Evolutionary conservation across 768 basidiomycete genomes (phyloP), one percentile per base, ranked within the genome.

Genomic region (Pleurotus cornucopiae): DNA sequence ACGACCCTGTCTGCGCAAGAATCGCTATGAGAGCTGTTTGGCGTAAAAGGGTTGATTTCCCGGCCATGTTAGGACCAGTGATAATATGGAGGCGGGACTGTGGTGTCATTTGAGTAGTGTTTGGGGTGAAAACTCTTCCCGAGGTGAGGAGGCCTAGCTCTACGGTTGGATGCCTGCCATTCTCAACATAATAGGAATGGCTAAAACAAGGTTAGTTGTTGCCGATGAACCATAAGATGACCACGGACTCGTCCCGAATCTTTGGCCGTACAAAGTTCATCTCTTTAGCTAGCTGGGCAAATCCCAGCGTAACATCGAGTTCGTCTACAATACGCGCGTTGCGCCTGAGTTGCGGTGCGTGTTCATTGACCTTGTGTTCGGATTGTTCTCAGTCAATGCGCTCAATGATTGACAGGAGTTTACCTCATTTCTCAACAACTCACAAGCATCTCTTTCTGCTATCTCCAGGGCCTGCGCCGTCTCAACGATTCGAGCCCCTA

Each of bases 21-120:
- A 98, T 88, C 5, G 87, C 76, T 57, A 97, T 88, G 30, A 98
- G 76, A 13, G 96, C 96, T 0, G 85, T 91, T 67, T 97, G 95
- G 25, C 96, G 88, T 37, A 99, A 79, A 21, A 92, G 77, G 0
- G 96, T 98, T 2, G 93, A 95, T 70, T 99, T 99, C 53, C 91
- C 91, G 5, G 89, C 92, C 91, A 94, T 95, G 64, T 97, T 98
- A 0, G 96, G 95, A 0, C 95, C 95, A 5, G 95, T 98, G 59
- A 98, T 89, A 55, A 82, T 66, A 61, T 96, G 94, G 7, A 97
- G 64, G 25, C 81, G 83, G 13, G 86, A 84, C 11, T 71, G 63
- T 0, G 83, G 73, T 2, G 73, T 73, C 63, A 98, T 76, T 13
- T 73, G 61, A 18, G 94, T 77, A 2, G 87, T 86, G 67, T 98